Evolutionary conservation across 2,329 filamentous ascomycete genomes (phyloP), one percentile per base, ranked within the genome.

Genomic region (Tolypocladium ovalisporum): DNA sequence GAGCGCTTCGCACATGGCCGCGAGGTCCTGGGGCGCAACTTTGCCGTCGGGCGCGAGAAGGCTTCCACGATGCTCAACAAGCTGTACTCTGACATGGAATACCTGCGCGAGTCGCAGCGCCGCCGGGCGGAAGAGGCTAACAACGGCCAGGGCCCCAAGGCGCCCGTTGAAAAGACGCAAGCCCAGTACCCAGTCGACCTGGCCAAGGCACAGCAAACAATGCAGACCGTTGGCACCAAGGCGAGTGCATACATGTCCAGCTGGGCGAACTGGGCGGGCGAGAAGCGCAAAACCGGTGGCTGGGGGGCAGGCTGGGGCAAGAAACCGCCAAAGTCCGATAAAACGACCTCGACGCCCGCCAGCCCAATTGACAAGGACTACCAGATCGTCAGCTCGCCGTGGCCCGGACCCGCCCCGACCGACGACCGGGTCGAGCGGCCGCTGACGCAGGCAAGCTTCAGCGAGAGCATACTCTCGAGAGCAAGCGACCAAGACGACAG

Each of bases 21-120:
- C 56, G 94, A 97, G 70, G 88, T 87, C 0, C 79, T 97, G 2
- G 90, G 90, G n/a, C 86, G 92, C 59, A 92, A 96, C 65, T 71
- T 97, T n/a, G 88, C 89, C 4, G 90, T 88, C 0, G 92, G 94
- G 0, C 86, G 88, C 57, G 90, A 94, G 66, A 95, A 93, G 73
- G 89, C 96, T 1, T 91, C 87, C 24, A 87, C 85, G 5, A 87
- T 94, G 40, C 90, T 97, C 71, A 95, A 88, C 70, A 91, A 85
- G 66, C 78, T 97, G 34, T 97, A 95, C 78, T 83, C 90, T 0
- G 93, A 97, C 64, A 89, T 97, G 73, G 93, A 97, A 72, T 68
- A 68, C 70, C 72, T 79, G 66, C 66, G 76, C 56, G 73, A 80
- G 68, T 70, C 77, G 62, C 68, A 81, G 62, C 59, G 75, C 40